Base-by-base conservation (phyloP, 768 basidiomycete species). In the Dioszegia hungarica region DNA sequence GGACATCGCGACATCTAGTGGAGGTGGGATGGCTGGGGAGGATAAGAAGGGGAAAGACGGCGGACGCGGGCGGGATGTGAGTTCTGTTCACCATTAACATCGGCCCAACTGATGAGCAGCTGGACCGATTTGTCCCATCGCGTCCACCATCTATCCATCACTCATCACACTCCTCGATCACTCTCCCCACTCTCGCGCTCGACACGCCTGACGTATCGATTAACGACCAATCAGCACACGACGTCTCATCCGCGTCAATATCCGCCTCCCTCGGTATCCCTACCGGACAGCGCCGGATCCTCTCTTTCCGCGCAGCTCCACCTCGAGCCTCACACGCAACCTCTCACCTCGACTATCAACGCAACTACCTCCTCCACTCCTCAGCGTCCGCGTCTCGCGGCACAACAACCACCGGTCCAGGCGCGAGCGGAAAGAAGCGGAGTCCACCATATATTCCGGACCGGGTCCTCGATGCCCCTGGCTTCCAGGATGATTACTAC, bases 391-490 rank as follows among this genome's bases (percentile, higher is more conserved):
- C 64, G n/a, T 68, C 58, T 17, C 28, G 66, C 20, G 52, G 52
- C 1, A 45, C 41, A 31, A 36, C 51, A 11, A 58, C 63, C 6
- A 44, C 59, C 20, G 56, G 59, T 12, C 56, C 88, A 4, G 85
- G 83, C 3, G 83, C 85, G 1, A 79, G 82, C 1, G 40, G 68
- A 56, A 90, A 89, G 72, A 81, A 86, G 6, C 82, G 94, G n/a
- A 86, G 86, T 64, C 89, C 97, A 50, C 83, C 91, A 0, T 88
- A 88, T 0, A 84, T 86, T 24, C 90, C 94, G 0, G 89, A 94
- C 66, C 83, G 91, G n/a, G 91, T 97, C 8, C 81, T 99, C 10
- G 94, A 98, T 66, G 94, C 94, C 0, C 93, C 93, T 0, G 90
- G 90, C 1, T 74, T 81, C 53, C 71, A 77, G 39, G 91, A 98